Percentiles rank a stretch among this genome's conserved stretches.
These are phyloP conservation scores for Cladosporium sp. DNA, from an alignment of 2,329 filamentous ascomycete species.

Conservation along the genomic window DNA sequence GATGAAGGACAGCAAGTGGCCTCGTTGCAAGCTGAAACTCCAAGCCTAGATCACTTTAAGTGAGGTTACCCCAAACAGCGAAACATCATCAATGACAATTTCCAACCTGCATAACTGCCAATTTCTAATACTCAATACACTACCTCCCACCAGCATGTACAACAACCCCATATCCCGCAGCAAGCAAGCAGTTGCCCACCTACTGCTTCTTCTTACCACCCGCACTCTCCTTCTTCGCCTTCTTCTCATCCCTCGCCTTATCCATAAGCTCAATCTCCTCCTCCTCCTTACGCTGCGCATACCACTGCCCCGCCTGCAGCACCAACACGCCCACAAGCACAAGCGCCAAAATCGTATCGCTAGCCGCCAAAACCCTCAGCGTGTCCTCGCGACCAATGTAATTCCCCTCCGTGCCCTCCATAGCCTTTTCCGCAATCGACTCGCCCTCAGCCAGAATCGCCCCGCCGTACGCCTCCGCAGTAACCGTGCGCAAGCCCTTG, in stretches of 20 bases:
- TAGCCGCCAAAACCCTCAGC: slow-evolving; percentile 85
- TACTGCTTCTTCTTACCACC: slow-evolving; percentile 35
- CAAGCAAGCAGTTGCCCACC: slow-evolving; percentile 3
- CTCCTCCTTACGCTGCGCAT: slow-evolving; percentile 89
- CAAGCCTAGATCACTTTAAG: too few relatives aligned
- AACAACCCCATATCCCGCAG: not conserved
- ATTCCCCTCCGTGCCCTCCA: slow-evolving; percentile 55
- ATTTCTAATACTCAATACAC: not conserved
- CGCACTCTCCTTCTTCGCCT: slow-evolving; percentile 37
- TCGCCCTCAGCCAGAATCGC: slow-evolving; percentile 41
- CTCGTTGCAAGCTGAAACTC: not conserved
- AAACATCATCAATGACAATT: not conserved
- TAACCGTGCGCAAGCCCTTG: slow-evolving; percentile 85
- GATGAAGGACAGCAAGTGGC: not conserved
- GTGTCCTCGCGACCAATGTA: slow-evolving; percentile 83
- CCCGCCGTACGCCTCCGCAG: slow-evolving; percentile 65
- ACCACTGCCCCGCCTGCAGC: slow-evolving; percentile 96
- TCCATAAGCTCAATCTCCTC: slow-evolving; percentile 72
- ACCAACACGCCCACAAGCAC: slow-evolving; percentile 90
- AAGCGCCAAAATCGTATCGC: slow-evolving; percentile 92
- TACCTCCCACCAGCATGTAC: not conserved
- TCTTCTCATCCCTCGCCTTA: slow-evolving; percentile 53
- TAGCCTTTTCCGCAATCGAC: slow-evolving; percentile 34
- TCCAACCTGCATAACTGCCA: slow-evolving; percentile 9
- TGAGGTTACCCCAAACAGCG: not conserved